These are phyloP conservation scores for Potentilla sterilis DNA, from an alignment of 306 rosid species.

Conservation along the genomic window DNA sequence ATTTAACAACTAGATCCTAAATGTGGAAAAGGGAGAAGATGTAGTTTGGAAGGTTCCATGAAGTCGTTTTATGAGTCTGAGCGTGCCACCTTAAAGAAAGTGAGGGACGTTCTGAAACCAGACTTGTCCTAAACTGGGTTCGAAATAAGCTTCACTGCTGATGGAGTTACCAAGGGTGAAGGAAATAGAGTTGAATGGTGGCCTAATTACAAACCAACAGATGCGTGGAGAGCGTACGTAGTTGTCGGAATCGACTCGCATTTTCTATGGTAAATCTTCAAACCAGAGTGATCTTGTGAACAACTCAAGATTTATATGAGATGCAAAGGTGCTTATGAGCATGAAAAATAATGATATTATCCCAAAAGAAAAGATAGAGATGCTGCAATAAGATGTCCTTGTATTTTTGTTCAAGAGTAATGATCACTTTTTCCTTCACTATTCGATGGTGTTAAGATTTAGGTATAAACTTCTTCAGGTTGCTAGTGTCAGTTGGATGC, in stretches of 20 bases:
- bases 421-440: background rate
- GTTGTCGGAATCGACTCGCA: background rate
- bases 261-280: background rate
- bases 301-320: background rate
- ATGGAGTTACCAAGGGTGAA: background rate
- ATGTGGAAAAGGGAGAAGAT: background rate
- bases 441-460: background rate
- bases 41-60: background rate
- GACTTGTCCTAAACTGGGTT: background rate
- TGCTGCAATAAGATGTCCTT: background rate
- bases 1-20: background rate
- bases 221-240: background rate
- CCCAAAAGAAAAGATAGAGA: background rate
- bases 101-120: background rate
- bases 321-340: background rate
- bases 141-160: background rate
- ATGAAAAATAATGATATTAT: background rate
- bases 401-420: background rate
- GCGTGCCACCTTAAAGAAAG: background rate
- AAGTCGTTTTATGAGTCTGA: background rate
- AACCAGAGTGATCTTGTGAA: background rate
- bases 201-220: background rate
- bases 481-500: background rate
- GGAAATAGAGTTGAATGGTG: background rate
- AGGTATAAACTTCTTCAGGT: background rate